These are phyloP conservation scores for Oemleria cerasiformis DNA, from an alignment of 306 rosid species.

Conservation along the genomic window DNA sequence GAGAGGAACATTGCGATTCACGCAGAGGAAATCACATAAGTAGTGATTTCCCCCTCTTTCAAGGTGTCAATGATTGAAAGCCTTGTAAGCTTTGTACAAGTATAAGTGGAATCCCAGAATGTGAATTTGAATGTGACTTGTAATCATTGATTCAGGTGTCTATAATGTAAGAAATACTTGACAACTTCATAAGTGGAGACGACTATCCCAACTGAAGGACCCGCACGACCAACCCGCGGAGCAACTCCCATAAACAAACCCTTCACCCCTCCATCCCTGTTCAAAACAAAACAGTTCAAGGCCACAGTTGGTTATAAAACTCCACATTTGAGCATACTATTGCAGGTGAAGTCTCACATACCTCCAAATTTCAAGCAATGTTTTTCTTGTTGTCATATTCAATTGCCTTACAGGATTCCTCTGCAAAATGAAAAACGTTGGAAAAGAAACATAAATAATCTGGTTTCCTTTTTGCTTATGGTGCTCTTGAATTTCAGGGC, in stretches of 20 bases:
- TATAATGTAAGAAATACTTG: constrained; percentile 54
- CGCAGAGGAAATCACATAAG: background rate
- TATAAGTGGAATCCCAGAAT: background rate
- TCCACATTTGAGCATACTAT: background rate
- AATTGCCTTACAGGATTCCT: constrained; percentile 62
- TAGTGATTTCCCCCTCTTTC: background rate
- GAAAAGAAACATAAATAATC: background rate
- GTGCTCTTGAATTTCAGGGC: background rate
- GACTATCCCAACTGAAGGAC: constrained; percentile 93
- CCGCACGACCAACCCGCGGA: constrained; percentile 81
- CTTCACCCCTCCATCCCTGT: constrained; percentile 83
- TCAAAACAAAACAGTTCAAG: constrained; percentile 18
- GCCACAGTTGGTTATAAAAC: constrained; percentile 7
- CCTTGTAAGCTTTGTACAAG: background rate
- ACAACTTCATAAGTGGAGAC: constrained; percentile 88
- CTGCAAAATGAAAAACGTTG: constrained; percentile 31
- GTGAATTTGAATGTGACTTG: background rate
- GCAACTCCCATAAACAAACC: constrained; percentile 82
- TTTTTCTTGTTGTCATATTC: constrained; percentile 83
- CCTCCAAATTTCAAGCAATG: constrained; percentile 88
- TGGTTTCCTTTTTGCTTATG: background rate
- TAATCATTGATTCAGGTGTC: constrained; percentile 34
- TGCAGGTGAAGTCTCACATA: constrained; percentile 9
- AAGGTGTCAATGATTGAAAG: background rate
- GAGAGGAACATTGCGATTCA: background rate